Conservation (phyloP, 345 rosid genomes). For the Ricinus communis region DNA sequence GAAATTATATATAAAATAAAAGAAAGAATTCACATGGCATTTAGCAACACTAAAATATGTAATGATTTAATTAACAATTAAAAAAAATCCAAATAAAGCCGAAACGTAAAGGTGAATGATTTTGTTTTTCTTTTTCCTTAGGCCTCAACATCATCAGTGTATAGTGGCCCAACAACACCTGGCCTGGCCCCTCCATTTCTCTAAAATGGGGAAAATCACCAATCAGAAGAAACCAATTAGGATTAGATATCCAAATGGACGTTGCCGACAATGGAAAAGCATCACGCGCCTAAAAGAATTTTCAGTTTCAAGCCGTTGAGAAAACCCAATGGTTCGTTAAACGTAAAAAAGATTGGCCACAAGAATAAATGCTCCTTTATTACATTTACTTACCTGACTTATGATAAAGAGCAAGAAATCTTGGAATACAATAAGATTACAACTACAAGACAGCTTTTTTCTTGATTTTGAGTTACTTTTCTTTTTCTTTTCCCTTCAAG, state of each 20-base stretch:
- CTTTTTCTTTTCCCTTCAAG: too few species aligned
- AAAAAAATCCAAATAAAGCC: too few species aligned
- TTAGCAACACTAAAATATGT: background rate
- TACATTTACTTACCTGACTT: constrained; percentile 8
- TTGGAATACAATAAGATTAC: too few species aligned
- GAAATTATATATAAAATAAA: too few species aligned
- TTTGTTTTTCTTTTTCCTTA: background rate
- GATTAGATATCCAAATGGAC: constrained; percentile 24
- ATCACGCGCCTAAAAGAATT: constrained; percentile 38
- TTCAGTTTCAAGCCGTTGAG: constrained; percentile 40
- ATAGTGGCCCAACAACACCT: background rate
- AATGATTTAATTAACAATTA: background rate
- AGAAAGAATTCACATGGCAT: background rate
- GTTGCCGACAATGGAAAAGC: constrained; percentile 39
- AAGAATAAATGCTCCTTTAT: constrained; percentile 35
- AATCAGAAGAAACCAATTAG: constrained; percentile 12
- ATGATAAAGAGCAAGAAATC: constrained; percentile 16
- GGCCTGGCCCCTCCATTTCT: background rate
- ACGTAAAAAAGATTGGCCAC: constrained; percentile 32
- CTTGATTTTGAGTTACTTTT: background rate
- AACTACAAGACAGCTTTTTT: background rate
- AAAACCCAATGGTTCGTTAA: constrained; percentile 21
- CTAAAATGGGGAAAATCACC: background rate
- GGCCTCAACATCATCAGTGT: background rate
- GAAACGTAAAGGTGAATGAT: background rate